These are phyloP conservation scores for Trichoderma gracile DNA, from an alignment of 2,329 filamentous ascomycete species.

Conservation along the genomic window DNA sequence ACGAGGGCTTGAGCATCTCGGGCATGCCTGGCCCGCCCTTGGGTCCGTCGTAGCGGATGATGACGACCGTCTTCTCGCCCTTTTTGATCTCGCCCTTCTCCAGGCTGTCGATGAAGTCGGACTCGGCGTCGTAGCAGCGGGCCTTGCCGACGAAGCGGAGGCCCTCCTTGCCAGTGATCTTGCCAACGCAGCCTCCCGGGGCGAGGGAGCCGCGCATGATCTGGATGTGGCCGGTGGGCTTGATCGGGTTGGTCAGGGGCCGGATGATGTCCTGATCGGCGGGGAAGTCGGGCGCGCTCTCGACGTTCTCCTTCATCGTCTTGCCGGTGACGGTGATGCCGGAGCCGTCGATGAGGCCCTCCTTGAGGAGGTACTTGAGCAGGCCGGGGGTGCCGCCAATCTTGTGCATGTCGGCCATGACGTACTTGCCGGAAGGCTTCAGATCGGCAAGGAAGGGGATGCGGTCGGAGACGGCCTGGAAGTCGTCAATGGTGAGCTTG, in stretches of 20 bases:
- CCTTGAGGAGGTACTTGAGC: slow-evolving; percentile 82
- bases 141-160: slow-evolving; percentile 78
- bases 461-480: slow-evolving; percentile 77
- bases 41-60: slow-evolving; percentile 91
- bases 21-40: slow-evolving; percentile 95
- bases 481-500: slow-evolving; percentile 82
- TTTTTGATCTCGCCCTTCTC: slow-evolving; percentile 76
- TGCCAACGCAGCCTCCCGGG: slow-evolving; percentile 83
- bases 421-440: slow-evolving; percentile 83
- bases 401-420: slow-evolving; percentile 81
- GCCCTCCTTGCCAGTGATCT: slow-evolving; percentile 95
- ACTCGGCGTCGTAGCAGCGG: slow-evolving; percentile 80
- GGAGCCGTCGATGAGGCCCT: slow-evolving; percentile 76
- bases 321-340: slow-evolving; percentile 87
- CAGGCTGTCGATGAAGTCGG: slow-evolving; percentile 74
- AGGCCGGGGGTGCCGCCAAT: slow-evolving; percentile 85
- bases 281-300: slow-evolving; percentile 70
- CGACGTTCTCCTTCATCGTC: slow-evolving; percentile 83
- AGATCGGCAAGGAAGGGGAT: slow-evolving; percentile 79
- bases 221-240: slow-evolving; percentile 82
- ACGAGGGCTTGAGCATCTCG: slow-evolving; percentile 90
- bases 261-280: slow-evolving; percentile 80
- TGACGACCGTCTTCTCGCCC: slow-evolving; percentile 83
- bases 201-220: slow-evolving; percentile 84
- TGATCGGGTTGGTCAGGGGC: slow-evolving; percentile 79